Percentiles rank a stretch among this genome's conserved stretches.
Conservation (phyloP, 2,329 filamentous ascomycete genomes). For the Colletotrichum orbiculare region DNA sequence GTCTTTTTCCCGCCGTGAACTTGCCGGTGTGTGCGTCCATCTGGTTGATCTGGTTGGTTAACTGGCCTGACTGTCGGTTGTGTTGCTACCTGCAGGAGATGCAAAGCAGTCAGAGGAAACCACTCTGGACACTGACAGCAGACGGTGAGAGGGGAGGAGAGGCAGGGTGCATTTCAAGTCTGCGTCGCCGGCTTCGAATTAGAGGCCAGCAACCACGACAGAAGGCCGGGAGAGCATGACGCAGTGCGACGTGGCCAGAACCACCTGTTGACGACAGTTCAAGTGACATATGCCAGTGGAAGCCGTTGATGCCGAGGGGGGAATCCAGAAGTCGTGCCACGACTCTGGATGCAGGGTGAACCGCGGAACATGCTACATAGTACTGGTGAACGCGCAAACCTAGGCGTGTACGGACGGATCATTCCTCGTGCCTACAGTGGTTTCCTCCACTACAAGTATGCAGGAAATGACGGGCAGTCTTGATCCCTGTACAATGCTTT, state of each 20-base stretch:
- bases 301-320: background rate
- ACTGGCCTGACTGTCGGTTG: background rate
- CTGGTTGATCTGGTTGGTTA: background rate
- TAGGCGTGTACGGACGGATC: too few relatives aligned
- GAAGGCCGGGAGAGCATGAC: slow-evolving; percentile 3
- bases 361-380: too few relatives aligned
- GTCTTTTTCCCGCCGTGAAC: too few relatives aligned
- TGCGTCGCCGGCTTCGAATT: background rate
- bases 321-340: background rate
- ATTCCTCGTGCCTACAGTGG: too few relatives aligned
- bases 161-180: background rate
- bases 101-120: too few relatives aligned
- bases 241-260: slow-evolving; percentile 28
- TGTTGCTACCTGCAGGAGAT: slow-evolving; percentile 26
- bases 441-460: too few relatives aligned
- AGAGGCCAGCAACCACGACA: background rate
- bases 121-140: too few relatives aligned
- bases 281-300: slow-evolving; percentile 6
- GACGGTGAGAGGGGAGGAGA: too few relatives aligned
- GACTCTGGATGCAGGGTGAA: background rate
- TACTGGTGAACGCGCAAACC: too few relatives aligned
- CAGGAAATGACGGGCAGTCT: too few relatives aligned
- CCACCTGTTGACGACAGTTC: slow-evolving; percentile 9
- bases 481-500: background rate
- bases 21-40: too few relatives aligned